phyloP scores from a whole-genome alignment of 108 stramenopile species.

The Cyclotella sp. region DNA sequence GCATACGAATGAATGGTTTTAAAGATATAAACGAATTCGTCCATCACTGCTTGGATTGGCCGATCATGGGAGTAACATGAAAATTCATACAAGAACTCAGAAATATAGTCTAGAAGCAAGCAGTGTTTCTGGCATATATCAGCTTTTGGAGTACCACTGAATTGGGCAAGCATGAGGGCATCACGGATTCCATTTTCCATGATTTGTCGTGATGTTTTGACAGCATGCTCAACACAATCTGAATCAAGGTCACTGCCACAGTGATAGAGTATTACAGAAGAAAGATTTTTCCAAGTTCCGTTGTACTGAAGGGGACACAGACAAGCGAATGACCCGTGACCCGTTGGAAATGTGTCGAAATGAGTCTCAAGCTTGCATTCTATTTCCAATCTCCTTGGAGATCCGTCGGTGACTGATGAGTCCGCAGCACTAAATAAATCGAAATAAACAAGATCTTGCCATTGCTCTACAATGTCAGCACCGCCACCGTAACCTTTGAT shows the following conservation, averaged over 20 bases:
- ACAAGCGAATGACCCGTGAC: conserved; percentile 60
- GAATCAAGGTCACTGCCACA: conserved; percentile 33
- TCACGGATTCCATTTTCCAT: conserved; percentile 74
- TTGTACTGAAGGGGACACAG: conserved; percentile 61
- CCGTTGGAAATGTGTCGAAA: conserved; percentile 7
- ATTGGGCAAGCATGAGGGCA: conserved; percentile 23
- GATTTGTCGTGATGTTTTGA: conserved; percentile 56
- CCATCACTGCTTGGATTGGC: conserved; percentile 5
- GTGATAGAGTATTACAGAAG: conserved; percentile 65
- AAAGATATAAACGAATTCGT: conserved; percentile 46
- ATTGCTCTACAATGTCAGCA: conserved; percentile 33
- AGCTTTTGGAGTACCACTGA: conserved; percentile 14
- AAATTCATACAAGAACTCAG: conserved; percentile 44
- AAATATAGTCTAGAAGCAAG: conserved; percentile 13
- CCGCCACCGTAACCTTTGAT: neutral
- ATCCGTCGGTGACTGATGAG: conserved; percentile 12
- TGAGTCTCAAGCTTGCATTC: conserved; percentile 21
- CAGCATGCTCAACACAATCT: conserved; percentile 35
- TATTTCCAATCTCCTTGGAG: conserved; percentile 3
- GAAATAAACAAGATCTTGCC: conserved; percentile 38
- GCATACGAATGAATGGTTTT: conserved; percentile 27
- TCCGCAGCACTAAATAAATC: conserved; percentile 29
- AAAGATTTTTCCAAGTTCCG: conserved; percentile 45
- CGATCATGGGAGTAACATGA: neutral
- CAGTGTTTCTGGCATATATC: conserved; percentile 33